These are phyloP conservation scores for Letharia lupina DNA, from an alignment of 495 filamentous ascomycete genomes.

Conservation along the genomic window DNA sequence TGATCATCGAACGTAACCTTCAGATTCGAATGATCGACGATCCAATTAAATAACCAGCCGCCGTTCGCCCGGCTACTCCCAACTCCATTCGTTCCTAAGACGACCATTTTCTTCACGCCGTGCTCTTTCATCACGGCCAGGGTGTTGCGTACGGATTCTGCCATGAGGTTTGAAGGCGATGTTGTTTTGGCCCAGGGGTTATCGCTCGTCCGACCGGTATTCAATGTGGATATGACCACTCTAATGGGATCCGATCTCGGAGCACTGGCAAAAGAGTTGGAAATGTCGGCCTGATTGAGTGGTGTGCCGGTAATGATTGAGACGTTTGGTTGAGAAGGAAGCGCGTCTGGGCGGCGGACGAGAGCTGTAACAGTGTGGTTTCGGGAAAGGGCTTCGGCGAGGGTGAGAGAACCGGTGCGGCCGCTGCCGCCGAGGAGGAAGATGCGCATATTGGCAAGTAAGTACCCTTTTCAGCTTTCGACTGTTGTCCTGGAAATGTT, in stretches of 20 bases:
- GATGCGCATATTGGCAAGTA: slow-evolving; percentile 30
- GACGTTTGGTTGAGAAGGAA: slow-evolving; percentile 22
- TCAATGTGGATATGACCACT: slow-evolving; percentile 12
- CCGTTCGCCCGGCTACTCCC: slow-evolving; percentile 30
- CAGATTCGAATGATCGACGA: slow-evolving; percentile 31
- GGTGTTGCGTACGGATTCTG: slow-evolving; percentile 29
- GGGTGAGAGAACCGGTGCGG: slow-evolving; percentile 36
- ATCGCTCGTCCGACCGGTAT: slow-evolving; percentile 14
- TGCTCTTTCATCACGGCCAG: slow-evolving; percentile 33
- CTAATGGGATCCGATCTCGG: slow-evolving; percentile 13
- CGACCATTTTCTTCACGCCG: slow-evolving; percentile 31
- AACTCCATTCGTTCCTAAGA: slow-evolving; percentile 34
- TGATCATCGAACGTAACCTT: slow-evolving; percentile 32
- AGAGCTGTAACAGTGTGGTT: slow-evolving; percentile 37
- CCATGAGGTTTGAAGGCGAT: slow-evolving; percentile 13
- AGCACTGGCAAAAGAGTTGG: slow-evolving; percentile 27
- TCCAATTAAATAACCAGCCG: slow-evolving; percentile 30
- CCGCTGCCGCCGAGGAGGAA: slow-evolving; percentile 39
- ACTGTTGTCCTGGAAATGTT: background rate
- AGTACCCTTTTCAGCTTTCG: background rate
- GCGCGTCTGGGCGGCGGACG: slow-evolving; percentile 31
- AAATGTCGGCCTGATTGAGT: slow-evolving; percentile 30
- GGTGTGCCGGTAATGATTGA: slow-evolving; percentile 36
- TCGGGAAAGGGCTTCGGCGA: slow-evolving; percentile 35
- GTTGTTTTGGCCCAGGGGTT: slow-evolving; percentile 15